Conservation (phyloP, 805 yeast genomes). For the Starmera dryadoides region DNA sequence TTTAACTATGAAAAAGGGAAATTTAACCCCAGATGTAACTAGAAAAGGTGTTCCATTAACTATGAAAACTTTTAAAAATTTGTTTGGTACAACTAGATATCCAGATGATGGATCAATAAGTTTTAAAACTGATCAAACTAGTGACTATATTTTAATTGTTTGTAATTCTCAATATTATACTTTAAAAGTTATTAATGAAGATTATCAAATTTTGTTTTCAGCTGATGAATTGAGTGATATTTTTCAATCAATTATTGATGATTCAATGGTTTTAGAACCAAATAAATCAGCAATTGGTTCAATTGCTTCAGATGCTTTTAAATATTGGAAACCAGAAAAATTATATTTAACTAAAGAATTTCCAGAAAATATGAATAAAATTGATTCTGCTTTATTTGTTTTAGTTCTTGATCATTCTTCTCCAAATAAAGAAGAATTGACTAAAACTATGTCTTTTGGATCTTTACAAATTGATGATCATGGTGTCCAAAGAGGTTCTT, state of each 20-base stretch:
- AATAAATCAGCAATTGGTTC: conserved; percentile 74
- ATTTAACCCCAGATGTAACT: conserved; percentile 54
- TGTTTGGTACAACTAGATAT: conserved; percentile 63
- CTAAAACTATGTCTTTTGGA: conserved; percentile 76
- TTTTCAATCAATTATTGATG: conserved; percentile 59
- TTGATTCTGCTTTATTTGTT: conserved; percentile 77
- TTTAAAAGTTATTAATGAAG: conserved; percentile 71
- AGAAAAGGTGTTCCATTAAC: conserved; percentile 44
- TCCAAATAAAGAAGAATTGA: conserved; percentile 41
- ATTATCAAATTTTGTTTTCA: conserved; percentile 56
- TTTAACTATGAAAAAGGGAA: conserved; percentile 45
- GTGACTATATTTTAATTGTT: conserved; percentile 69
- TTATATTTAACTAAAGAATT: conserved; percentile 33
- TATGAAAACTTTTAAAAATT: conserved; percentile 59
- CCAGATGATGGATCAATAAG: conserved; percentile 58
- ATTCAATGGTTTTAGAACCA: conserved; percentile 58
- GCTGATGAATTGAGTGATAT: conserved; percentile 61
- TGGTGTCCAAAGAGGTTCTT: conserved; percentile 87
- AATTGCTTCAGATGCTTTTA: conserved; percentile 78
- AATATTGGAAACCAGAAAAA: conserved; percentile 76
- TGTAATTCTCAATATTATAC: conserved; percentile 83
- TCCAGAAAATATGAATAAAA: conserved; percentile 30
- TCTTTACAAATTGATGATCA: conserved; percentile 56
- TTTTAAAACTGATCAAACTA: conserved; percentile 56
- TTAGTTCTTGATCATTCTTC: conserved; percentile 73